Evolutionary conservation across 2,329 filamentous ascomycete genomes (phyloP).

Genomic region (Fusarium temperatum): DNA sequence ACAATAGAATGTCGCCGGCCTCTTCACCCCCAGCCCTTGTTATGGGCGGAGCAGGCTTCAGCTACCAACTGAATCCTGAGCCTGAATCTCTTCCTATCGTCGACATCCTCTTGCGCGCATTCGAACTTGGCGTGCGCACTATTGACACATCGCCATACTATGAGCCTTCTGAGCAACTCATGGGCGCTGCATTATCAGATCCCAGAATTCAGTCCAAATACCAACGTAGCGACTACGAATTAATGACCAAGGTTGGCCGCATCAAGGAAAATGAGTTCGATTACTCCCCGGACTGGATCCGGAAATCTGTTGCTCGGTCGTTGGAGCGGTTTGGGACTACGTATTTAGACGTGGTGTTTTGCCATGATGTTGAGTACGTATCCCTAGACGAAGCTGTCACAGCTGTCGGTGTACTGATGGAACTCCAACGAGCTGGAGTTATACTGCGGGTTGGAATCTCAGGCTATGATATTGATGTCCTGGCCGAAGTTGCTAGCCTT

Average conservation of each 20-base stretch:
- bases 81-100: neutral
- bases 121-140: neutral
- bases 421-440: neutral
- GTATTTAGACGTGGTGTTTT: neutral
- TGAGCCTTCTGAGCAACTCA: neutral
- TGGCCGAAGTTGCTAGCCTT: neutral
- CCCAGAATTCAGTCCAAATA: neutral
- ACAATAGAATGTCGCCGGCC: neutral
- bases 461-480: neutral
- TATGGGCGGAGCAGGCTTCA: slow-evolving; percentile 1
- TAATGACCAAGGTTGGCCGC: slow-evolving; percentile 8
- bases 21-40: neutral
- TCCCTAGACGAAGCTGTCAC: neutral
- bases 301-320: neutral
- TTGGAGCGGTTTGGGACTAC: neutral
- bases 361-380: slow-evolving; percentile 5
- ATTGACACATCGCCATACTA: slow-evolving; percentile 10
- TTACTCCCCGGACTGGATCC: slow-evolving; percentile 2
- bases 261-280: slow-evolving; percentile 8
- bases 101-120: neutral
- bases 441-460: slow-evolving; percentile 1
- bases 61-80: neutral
- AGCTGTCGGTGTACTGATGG: neutral
- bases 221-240: neutral
- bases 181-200: neutral